A percentile compares a stretch with the other conserved stretches of the same genome.
Conservation (phyloP, 2,329 filamentous ascomycete species). For the Aspergillus costaricaensis region DNA sequence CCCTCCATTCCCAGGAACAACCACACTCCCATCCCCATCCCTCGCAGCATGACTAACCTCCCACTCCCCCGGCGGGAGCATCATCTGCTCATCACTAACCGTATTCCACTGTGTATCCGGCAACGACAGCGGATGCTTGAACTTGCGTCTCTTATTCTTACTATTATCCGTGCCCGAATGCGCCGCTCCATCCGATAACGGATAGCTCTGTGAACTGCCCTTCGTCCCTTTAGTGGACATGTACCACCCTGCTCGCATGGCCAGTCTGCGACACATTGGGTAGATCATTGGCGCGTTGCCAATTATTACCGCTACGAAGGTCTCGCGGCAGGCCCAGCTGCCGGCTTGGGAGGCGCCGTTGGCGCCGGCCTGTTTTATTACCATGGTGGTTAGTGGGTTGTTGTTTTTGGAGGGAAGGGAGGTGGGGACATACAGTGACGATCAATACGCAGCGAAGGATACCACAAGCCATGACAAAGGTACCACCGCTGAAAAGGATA, state of each 20-base stretch:
- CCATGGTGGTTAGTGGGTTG: background rate
- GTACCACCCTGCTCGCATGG: conserved; percentile 30
- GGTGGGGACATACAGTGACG: conserved; percentile 37
- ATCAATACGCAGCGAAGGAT: conserved; percentile 58
- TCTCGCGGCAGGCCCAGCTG: conserved; percentile 49
- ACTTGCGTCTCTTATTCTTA: conserved; percentile 23
- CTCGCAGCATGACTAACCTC: conserved; percentile 25
- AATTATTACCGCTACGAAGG: conserved; percentile 49
- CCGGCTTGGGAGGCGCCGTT: conserved; percentile 45
- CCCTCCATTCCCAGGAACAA: background rate
- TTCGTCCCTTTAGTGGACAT: conserved; percentile 20
- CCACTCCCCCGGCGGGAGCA: conserved; percentile 23
- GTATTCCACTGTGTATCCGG: conserved; percentile 36
- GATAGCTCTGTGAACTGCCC: conserved; percentile 25
- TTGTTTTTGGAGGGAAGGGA: too few relatives aligned
- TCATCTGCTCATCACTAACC: conserved; percentile 33
- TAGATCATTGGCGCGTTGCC: conserved; percentile 49
- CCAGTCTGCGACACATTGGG: conserved; percentile 33
- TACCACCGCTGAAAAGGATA: conserved; percentile 57
- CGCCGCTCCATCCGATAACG: conserved; percentile 23
- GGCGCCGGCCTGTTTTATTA: conserved; percentile 29
- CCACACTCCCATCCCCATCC: conserved; percentile 25
- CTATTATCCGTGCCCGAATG: background rate
- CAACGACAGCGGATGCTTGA: conserved; percentile 35
- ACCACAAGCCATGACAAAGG: conserved; percentile 58